Evolutionary conservation across 1,139 yeast genomes (phyloP).

Genomic region (Geotrichum klebahnii): DNA sequence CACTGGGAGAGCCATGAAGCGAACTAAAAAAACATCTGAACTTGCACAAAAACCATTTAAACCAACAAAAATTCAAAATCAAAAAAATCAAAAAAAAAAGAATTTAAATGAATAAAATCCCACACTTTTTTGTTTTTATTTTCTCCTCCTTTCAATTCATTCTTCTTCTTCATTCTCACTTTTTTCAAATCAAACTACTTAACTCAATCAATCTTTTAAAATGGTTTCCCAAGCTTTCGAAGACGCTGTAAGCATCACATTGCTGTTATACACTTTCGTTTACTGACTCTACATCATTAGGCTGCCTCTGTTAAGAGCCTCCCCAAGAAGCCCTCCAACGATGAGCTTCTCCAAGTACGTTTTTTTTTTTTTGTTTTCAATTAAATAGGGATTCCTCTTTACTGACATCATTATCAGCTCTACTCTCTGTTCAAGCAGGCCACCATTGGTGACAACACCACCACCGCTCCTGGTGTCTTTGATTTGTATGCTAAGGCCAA

Average conservation of each 20-base stretch:
- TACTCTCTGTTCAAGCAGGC: constrained; percentile 96
- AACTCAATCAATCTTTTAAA: not conserved
- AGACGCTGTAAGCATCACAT: constrained; percentile 29
- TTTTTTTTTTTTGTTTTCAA: not conserved
- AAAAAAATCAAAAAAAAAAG: too few species aligned
- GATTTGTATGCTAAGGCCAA: constrained; percentile 94
- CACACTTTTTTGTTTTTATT: not conserved
- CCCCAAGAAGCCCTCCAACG: constrained; percentile 75
- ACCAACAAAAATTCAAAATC: constrained; percentile 2
- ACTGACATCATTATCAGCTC: constrained; percentile 34
- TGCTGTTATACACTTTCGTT: not conserved
- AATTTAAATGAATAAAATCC: not conserved
- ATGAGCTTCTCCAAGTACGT: constrained; percentile 62
- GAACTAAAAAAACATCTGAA: too few species aligned
- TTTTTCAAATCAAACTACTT: not conserved
- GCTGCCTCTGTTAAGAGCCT: constrained; percentile 77
- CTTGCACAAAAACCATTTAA: not conserved
- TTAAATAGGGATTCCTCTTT: not conserved
- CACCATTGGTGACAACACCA: constrained; percentile 88
- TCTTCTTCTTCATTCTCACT: not conserved
- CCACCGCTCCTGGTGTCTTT: constrained; percentile 79
- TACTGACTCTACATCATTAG: constrained; percentile 37
- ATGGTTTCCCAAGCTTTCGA: constrained; percentile 34
- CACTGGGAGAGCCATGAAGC: too few species aligned
- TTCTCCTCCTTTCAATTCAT: not conserved